Evolutionary conservation across 129 eudicot species (phyloP), one percentile per base, ranked within the genome.

Genomic region (Pittosporum tobira): DNA sequence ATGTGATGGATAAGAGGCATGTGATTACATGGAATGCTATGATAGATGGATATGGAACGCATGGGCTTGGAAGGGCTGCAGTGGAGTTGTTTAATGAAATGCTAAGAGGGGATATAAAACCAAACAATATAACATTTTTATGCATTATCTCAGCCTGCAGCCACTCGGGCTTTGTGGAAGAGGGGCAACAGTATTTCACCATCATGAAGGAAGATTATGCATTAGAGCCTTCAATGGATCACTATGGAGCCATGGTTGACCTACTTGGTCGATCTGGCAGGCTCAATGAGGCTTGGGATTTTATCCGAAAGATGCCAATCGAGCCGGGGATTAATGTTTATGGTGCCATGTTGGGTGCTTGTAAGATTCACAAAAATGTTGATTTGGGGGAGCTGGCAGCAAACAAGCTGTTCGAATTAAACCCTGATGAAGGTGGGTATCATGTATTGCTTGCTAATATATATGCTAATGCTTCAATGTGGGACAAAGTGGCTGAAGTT

Each of bases 1-100:
- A 93, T 46, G 47, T 40, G 45, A 83, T 83, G 96, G 69, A 65
- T 18, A 79, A 81, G 63, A 78, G 73, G 23, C 96, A 93, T 30
- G 83, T 87, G 15, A 87, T 88, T 10, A 81, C 99, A 56, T 93
- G 99, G 99, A 93, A 93, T 61, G 84, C 87, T 18, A 93, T 87
- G 99, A 93, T 93, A 27, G 99, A 93, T 58, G 99, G 96, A 68
- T 93, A 87, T 38, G 99, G 99, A 23, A 83, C 94, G 3, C 99
- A 93, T 16, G 99, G 99, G 13, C 76, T 73, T 31, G 99, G 88
- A 44, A 57, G 15, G 55, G 79, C 64, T 65, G 94, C 96, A 1
- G 64, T 84, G 4, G 69, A 81, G 31, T 62, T 93, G 57, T 87
- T 93, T 27, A 57, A 31, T 1, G 66, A 74, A 57, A 87, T 93